Conservation (phyloP, 768 basidiomycete genomes). For the Mycena epipterygia region DNA sequence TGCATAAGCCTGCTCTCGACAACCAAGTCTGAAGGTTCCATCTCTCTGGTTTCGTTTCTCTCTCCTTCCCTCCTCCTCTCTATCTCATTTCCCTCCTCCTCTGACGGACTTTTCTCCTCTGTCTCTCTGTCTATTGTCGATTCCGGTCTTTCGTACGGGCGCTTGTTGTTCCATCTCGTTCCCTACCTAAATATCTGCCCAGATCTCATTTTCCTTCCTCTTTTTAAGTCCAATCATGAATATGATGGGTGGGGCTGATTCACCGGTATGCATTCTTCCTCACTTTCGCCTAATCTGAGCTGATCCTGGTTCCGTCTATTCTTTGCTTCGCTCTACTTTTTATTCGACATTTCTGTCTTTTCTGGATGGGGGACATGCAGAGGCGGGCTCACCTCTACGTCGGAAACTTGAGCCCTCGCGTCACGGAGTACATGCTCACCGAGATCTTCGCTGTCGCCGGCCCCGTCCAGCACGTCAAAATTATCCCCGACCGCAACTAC, state of each 20-base stretch:
- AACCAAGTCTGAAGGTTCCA: constrained; percentile 54
- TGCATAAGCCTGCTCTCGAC: constrained; percentile 25
- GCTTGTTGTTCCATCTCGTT: constrained; percentile 38
- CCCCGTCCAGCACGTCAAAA: constrained; percentile 98
- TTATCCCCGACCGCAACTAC: constrained; percentile 99
- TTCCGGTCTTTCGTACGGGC: constrained; percentile 66
- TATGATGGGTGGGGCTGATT: constrained; percentile 82
- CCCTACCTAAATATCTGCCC: constrained; percentile 45
- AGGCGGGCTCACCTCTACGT: constrained; percentile 98
- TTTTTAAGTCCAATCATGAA: constrained; percentile 75
- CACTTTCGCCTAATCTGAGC: constrained; percentile 40
- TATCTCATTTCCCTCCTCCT: constrained; percentile 48
- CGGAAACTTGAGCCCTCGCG: constrained; percentile 96
- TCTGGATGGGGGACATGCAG: constrained; percentile 54
- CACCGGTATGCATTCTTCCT: constrained; percentile 70
- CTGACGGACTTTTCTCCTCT: constrained; percentile 52
- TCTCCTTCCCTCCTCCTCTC: constrained; percentile 50
- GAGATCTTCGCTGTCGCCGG: constrained; percentile 98
- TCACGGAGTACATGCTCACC: constrained; percentile 99
- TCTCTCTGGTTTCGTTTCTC: constrained; percentile 59
- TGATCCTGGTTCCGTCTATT: constrained; percentile 47
- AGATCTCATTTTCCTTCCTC: constrained; percentile 66
- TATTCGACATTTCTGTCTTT: constrained; percentile 42
- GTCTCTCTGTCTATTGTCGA: constrained; percentile 57
- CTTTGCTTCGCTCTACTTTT: constrained; percentile 37